Conservation (phyloP, 2,329 filamentous ascomycete genomes). For the Penicillium decumbens region DNA sequence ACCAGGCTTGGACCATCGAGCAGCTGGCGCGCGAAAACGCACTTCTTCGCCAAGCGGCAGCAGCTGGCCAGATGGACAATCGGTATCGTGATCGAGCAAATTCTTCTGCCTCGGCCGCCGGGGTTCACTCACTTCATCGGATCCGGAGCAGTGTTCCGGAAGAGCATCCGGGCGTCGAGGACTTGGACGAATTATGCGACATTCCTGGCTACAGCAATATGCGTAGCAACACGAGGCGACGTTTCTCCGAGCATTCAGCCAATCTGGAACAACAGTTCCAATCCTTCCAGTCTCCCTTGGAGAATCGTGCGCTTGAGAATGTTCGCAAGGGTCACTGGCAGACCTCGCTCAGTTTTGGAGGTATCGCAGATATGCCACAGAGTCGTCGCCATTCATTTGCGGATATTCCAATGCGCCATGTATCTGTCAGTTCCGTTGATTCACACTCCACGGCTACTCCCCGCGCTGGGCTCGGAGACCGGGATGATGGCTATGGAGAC, state of each 20-base stretch:
- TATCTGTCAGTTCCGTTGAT: conserved; percentile 35
- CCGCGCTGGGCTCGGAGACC: conserved; percentile 34
- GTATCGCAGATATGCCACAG: conserved; percentile 44
- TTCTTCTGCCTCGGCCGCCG: conserved; percentile 38
- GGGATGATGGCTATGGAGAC: conserved; percentile 36
- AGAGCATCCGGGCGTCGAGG: conserved; percentile 45
- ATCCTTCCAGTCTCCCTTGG: conserved; percentile 32
- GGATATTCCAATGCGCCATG: conserved; percentile 47
- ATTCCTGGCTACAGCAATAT: conserved; percentile 39
- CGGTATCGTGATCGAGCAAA: conserved; percentile 40
- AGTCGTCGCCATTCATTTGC: conserved; percentile 51
- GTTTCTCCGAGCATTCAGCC: conserved; percentile 44
- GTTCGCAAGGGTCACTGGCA: conserved; percentile 49
- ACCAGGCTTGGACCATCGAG: conserved; percentile 45
- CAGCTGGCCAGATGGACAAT: conserved; percentile 38
- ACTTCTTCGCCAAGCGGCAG: conserved; percentile 43
- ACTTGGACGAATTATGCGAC: conserved; percentile 42
- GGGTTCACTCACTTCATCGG: conserved; percentile 35
- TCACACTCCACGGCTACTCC: conserved; percentile 22
- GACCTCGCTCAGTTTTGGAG: conserved; percentile 47
- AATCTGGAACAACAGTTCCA: conserved; percentile 42
- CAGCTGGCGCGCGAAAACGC: conserved; percentile 47
- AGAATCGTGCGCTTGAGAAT: conserved; percentile 45
- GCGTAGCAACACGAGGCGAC: conserved; percentile 36
- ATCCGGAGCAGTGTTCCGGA: conserved; percentile 42